Evolutionary conservation across 306 rosid species (phyloP).

Genomic region (Bauhinia variegata): DNA sequence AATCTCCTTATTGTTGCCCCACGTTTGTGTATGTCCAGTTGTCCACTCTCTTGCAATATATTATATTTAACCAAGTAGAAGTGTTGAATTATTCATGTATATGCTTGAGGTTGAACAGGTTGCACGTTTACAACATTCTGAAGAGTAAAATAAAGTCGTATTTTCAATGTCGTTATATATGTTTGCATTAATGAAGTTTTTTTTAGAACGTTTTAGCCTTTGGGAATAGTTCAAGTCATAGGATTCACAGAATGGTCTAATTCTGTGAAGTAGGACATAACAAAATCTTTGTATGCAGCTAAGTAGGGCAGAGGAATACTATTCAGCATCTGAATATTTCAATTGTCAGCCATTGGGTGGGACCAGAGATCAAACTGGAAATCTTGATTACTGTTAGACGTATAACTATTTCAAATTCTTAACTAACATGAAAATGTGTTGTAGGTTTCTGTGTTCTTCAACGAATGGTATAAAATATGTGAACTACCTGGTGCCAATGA

Average conservation of each 20-base stretch:
- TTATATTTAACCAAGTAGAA: background rate
- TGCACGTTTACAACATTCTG: background rate
- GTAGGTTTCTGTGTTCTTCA: slow-evolving; percentile 77
- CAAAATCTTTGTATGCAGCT: background rate
- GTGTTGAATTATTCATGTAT: background rate
- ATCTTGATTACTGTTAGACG: background rate
- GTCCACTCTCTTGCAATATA: background rate
- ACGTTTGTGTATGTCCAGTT: background rate
- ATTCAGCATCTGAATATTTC: background rate
- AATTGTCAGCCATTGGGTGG: background rate
- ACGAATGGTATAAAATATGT: slow-evolving; percentile 87
- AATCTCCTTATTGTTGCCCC: background rate
- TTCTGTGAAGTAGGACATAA: too few species aligned
- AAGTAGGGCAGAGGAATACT: background rate
- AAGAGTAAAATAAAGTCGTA: background rate
- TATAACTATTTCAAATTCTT: slow-evolving; percentile 2
- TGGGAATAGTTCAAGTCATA: background rate
- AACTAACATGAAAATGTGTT: slow-evolving; percentile 25
- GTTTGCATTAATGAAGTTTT: too few species aligned
- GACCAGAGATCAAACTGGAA: background rate
- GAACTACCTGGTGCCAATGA: slow-evolving; percentile 85
- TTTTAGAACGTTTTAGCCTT: background rate
- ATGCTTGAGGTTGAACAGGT: slow-evolving; percentile 2
- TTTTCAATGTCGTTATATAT: background rate
- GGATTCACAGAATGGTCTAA: too few species aligned